These are phyloP conservation scores for Coleophoma cylindrospora DNA, from an alignment of 2,329 filamentous ascomycete genomes.

Conservation along the genomic window DNA sequence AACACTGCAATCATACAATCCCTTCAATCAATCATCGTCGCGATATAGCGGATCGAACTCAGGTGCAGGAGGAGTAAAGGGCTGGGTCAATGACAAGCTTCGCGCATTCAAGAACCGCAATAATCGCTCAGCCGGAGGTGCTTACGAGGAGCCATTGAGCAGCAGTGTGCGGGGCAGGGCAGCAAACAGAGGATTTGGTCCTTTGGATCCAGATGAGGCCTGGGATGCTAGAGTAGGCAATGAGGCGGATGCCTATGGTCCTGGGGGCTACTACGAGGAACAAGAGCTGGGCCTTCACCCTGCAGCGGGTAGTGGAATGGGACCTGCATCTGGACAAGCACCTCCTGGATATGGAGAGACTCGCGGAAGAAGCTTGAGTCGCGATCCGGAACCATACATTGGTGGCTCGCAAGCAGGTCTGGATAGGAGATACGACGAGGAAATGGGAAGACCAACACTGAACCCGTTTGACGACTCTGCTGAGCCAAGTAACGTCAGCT, in stretches of 20 bases:
- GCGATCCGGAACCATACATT: slow-evolving; percentile 36
- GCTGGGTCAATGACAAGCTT: slow-evolving; percentile 68
- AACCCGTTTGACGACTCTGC: slow-evolving; percentile 72
- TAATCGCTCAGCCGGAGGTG: slow-evolving; percentile 61
- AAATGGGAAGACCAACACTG: slow-evolving; percentile 32
- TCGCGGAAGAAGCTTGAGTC: slow-evolving; percentile 34
- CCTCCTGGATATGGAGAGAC: slow-evolving; percentile 34
- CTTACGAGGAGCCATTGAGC: slow-evolving; percentile 57
- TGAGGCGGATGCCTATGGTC: slow-evolving; percentile 61
- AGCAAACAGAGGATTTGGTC: slow-evolving; percentile 54
- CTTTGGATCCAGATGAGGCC: slow-evolving; percentile 76
- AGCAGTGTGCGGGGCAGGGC: slow-evolving; percentile 30
- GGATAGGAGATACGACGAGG: slow-evolving; percentile 38
- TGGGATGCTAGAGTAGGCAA: slow-evolving; percentile 79
- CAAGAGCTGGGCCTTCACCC: slow-evolving; percentile 58
- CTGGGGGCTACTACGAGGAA: slow-evolving; percentile 67
- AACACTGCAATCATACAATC: slow-evolving; percentile 62
- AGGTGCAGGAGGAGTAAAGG: slow-evolving; percentile 57
- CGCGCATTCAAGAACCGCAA: slow-evolving; percentile 59
- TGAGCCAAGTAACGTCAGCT: slow-evolving; percentile 53
- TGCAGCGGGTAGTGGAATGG: slow-evolving; percentile 37
- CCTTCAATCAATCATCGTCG: slow-evolving; percentile 45
- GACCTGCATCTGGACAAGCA: slow-evolving; percentile 38
- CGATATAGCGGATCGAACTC: slow-evolving; percentile 37
- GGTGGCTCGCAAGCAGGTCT: slow-evolving; percentile 33